Base-by-base conservation (phyloP, 148 eudicot genomes). In the Cornus kousa region DNA sequence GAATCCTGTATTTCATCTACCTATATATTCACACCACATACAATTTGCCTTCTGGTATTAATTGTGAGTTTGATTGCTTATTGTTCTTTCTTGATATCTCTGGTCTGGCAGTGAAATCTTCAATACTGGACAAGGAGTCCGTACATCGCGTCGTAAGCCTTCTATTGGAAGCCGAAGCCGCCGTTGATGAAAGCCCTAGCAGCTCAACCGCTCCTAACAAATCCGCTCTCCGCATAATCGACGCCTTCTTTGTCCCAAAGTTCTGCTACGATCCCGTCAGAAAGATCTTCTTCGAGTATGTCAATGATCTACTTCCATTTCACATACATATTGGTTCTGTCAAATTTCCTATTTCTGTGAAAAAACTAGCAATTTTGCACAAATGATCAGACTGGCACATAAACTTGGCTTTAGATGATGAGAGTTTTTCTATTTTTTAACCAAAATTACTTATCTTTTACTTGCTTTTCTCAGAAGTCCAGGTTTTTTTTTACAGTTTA, bases 71-170 rank as follows among this genome's bases (percentile, higher is more conserved):
- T 53, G 59, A 53, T 53, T 4, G 59, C 19, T 12, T 12, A 48
- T 48, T 48, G 9, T 2, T 48, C 53, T 48, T 48, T 35, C 37
- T 48, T 48, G 12, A 48, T 48, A 3, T 0, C 53, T 7, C 53
- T 11, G 53, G 7, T 53, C 19, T 53, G 2, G 84, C 87, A 95
- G 98, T 95, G 90, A 95, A 90, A 76, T 93, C 99, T 12, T 87
- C 97, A 64, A 93, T 85, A 75, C 60, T 95, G 88, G 97, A 93
- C 59, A 88, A 86, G 87, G 99, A 87, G 37, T 77, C 91, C 4
- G 82, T 95, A 70, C 86, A 70, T 46, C 85, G 84, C 0, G 93
- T 89, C 39, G 86, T 88, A 53, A 84, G 84, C 73, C 79, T 76
- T 48, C 79, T 91, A 35, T 68, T 91, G 74, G 89, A 83, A 70